Base-by-base conservation (phyloP, 1,284 basidiomycete genomes). In the Peniophora sp. region DNA sequence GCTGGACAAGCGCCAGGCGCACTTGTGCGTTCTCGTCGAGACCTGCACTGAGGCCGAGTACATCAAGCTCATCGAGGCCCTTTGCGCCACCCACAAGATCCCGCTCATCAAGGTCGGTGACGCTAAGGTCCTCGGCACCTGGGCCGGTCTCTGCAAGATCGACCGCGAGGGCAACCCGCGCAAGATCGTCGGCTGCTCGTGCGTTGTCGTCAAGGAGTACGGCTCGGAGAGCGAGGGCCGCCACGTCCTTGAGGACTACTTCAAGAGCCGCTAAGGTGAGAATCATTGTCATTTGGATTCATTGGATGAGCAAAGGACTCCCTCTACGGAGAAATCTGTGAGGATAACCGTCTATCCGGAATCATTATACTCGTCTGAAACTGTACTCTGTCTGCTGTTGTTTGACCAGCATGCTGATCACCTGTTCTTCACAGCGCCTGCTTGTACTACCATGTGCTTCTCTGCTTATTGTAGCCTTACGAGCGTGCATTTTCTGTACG, bases 21-120 rank as follows among this genome's bases (percentile, higher is more conserved):
- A 98, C 74, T 83, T 99, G 54, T 98, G 96, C 75, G 95, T 99
- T 57, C 88, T 99, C 66, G 94, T 97, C 69, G 96, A 99, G 85
- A 94, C 93, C 55, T 97, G 94, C 81, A 96, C 90, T 55, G 96
- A 98, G 78, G 92, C 94, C 63, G 96, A 97, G 76, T 98, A 99
- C 84, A 90, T 97, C 82, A 98, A 98, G 81, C 92, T 99, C 77
- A 97, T 98, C 62, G 95, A 98, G 78, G 96, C 95, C 50, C 92
- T 98, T 67, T 98, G 96, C 73, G 92, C 92, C 61, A 95, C 97
- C 79, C 92, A 97, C 85, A 94, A 94, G 74, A 97, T 98, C 76
- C 94, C 96, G 81, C 78, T 98, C 60, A 97, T 98, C 88, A 97
- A 97, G 78, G 93, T 99, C 65, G 83, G 83, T 62, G 96, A 98